phyloP scores from a whole-genome alignment of 2,329 filamentous ascomycete species.

The Neofusicoccum umdonicola region DNA sequence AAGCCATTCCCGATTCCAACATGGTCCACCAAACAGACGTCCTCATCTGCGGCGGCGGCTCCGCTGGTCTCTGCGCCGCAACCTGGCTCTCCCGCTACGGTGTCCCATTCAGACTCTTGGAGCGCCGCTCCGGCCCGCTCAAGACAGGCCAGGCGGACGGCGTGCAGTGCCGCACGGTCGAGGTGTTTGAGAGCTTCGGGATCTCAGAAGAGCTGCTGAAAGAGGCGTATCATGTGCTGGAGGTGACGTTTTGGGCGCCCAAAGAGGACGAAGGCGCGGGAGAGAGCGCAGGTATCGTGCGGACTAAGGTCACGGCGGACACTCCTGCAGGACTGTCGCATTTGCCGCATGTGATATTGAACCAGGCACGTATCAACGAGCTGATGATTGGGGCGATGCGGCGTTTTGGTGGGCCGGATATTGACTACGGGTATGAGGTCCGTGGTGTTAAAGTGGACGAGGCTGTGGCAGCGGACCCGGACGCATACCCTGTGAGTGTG shows the following conservation, averaged over 20 bases:
- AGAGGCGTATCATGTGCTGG: slow-evolving; percentile 65
- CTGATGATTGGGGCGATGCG: slow-evolving; percentile 55
- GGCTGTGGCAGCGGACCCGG: slow-evolving; percentile 23
- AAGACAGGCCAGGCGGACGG: slow-evolving; percentile 62
- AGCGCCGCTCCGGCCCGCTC: slow-evolving; percentile 55
- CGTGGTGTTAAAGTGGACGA: slow-evolving; percentile 50
- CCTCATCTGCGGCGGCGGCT: slow-evolving; percentile 61
- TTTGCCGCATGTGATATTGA: slow-evolving; percentile 66
- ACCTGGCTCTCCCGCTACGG: slow-evolving; percentile 60
- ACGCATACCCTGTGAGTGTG: not conserved
- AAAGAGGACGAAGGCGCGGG: slow-evolving; percentile 24
- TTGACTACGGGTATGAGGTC: slow-evolving; percentile 54
- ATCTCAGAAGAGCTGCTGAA: slow-evolving; percentile 62
- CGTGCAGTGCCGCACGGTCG: slow-evolving; percentile 64
- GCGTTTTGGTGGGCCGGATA: slow-evolving; percentile 38
- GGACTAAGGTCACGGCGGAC: slow-evolving; percentile 53
- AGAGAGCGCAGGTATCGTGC: slow-evolving; percentile 37
- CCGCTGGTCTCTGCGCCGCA: slow-evolving; percentile 61
- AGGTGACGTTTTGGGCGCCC: slow-evolving; percentile 53
- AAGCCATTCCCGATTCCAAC: not conserved
- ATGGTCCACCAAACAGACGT: slow-evolving; percentile 32
- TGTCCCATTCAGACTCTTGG: slow-evolving; percentile 58
- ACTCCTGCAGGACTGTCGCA: slow-evolving; percentile 56
- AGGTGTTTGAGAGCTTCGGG: slow-evolving; percentile 72
- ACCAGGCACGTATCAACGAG: slow-evolving; percentile 68